Conservation (phyloP, 345 rosid species). For the Eucalyptus pauciflora region DNA sequence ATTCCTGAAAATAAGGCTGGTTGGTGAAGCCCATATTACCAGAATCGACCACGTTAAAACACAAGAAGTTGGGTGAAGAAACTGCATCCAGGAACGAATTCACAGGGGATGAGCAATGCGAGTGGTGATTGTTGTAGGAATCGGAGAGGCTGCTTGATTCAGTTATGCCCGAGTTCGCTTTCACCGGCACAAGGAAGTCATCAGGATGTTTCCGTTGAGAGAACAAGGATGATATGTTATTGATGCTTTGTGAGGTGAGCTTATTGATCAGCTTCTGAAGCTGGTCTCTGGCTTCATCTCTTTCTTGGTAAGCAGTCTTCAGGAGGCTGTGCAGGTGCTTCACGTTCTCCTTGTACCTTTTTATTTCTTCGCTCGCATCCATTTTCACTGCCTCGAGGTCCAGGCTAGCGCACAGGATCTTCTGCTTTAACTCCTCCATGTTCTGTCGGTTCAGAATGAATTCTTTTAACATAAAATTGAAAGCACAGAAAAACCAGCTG, state of each 20-base stretch:
- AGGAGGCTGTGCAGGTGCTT: background rate
- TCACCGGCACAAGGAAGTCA: conserved; percentile 10
- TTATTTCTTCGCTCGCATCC: background rate
- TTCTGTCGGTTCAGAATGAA: background rate
- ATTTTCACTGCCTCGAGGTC: conserved; percentile 1
- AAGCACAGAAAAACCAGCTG: background rate
- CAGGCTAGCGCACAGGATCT: background rate
- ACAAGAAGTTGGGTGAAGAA: conserved; percentile 56
- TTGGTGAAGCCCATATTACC: background rate
- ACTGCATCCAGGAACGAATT: conserved; percentile 62
- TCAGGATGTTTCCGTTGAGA: background rate
- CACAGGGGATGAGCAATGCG: conserved; percentile 43
- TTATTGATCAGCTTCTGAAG: conserved; percentile 2
- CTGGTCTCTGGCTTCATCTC: conserved; percentile 20
- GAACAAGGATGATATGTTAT: background rate
- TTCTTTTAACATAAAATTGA: background rate
- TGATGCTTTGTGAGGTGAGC: background rate
- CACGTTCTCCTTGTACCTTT: background rate
- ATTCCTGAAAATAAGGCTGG: background rate
- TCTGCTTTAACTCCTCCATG: conserved; percentile 3
- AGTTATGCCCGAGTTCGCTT: conserved; percentile 66
- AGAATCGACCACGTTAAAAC: background rate
- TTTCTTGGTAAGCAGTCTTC: conserved; percentile 5
- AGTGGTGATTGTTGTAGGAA: conserved; percentile 26
- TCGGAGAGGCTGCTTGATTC: conserved; percentile 17